Base-by-base conservation (phyloP, 1,284 basidiomycete genomes). In the Rhizoctonia solani region DNA sequence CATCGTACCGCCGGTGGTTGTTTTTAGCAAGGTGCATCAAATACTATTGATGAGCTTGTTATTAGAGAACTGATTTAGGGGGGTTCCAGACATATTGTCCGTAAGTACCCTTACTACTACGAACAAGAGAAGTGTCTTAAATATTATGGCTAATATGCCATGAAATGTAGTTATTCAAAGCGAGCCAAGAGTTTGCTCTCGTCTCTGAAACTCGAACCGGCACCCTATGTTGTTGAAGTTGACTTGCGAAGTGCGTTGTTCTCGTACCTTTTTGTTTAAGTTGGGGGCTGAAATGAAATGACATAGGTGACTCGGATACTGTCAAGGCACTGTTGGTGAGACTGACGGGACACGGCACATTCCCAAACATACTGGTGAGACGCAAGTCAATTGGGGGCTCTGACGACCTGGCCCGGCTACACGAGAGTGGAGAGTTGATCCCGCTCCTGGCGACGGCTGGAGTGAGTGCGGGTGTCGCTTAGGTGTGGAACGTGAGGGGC, bases 11-110 rank as follows among this genome's bases (percentile, higher is more conserved):
- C 91, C 91, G 5, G 76, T 92, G 2, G 80, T 92, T 53, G 85
- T 92, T 14, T 92, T 93, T 73, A 91, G 90, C 80, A 93, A 92
- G 81, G 89, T 87, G 54, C 21, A 78, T 73, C 14, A 19, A 8
- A 21, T 21, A 13, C 9, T n/a, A 19, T 27, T 9, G 9, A 14
- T 19, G 8, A 9, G n/a, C 5, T 46, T 5, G 23, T 29, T 11
- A 21, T 29, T 6, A 27, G 27, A 37, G 16, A 25, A 25, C 14
- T 66, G 25, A 21, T 16, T 52, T n/a, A 50, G 21, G 30, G 54
- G 46, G 39, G 16, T 49, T 21, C n/a, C 68, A 88, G 86, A 82
- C 88, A 19, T 88, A 85, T 73, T 92, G 90, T 82, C 85, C 85
- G 88, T 86, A 70, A 71, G 42, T 23, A n/a, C 6, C 16, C 37